phyloP scores from a whole-genome alignment of 345 rosid species.

The Euphorbia peplus region DNA sequence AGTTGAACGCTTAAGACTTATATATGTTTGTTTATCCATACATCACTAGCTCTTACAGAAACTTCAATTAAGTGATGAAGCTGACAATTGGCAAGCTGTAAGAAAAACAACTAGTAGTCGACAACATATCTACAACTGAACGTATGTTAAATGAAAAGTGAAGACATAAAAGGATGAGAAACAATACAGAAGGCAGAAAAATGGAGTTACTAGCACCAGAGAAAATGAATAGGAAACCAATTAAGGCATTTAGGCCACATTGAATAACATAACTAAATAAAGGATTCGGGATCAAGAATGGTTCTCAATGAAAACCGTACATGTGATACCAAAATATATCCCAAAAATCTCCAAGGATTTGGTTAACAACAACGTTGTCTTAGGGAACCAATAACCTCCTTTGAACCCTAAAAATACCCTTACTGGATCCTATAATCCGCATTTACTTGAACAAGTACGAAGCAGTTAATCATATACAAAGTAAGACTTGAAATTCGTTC shows the following conservation, averaged over 20 bases:
- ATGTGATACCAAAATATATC: neutral
- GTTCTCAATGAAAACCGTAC: neutral
- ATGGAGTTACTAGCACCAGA: neutral
- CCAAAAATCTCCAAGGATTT: no score
- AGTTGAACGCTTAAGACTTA: no score
- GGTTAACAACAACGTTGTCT: neutral
- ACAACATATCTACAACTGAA: neutral
- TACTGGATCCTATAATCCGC: no score
- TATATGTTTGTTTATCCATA: no score
- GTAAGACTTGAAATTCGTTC: no score
- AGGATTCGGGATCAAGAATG: neutral
- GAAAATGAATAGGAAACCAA: no score
- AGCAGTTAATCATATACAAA: no score
- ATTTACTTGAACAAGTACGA: no score
- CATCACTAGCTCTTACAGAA: neutral
- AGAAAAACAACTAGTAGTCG: no score
- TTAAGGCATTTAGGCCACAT: neutral
- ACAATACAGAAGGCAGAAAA: neutral
- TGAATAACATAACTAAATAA: neutral
- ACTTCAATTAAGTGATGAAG: neutral
- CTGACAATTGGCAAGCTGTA: neutral
- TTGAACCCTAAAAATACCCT: neutral
- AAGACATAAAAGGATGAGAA: neutral
- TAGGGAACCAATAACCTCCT: neutral
- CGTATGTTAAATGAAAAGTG: neutral